These are phyloP conservation scores for Russula vinacea DNA, from an alignment of 768 basidiomycete species.

Conservation along the genomic window DNA sequence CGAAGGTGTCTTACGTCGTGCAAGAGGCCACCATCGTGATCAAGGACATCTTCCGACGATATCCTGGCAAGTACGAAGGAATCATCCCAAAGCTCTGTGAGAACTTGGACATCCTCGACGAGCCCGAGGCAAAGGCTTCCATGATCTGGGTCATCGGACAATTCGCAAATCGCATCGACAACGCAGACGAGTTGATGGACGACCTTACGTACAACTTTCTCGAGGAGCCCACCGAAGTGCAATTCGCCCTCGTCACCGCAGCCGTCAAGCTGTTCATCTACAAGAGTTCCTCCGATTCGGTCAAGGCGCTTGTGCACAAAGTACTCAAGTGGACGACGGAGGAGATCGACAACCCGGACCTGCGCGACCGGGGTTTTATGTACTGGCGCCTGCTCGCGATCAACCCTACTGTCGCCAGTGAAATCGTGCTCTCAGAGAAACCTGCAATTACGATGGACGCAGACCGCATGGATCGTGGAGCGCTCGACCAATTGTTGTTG, in stretches of 20 bases:
- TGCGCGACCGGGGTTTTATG: conserved; percentile 97
- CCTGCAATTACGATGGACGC: conserved; percentile 98
- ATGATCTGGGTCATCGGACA: conserved; percentile 99
- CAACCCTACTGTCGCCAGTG: conserved; percentile 82
- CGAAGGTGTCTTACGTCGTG: conserved; percentile 80
- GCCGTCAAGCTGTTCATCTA: conserved; percentile 95
- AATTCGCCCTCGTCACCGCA: conserved; percentile 91
- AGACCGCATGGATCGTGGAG: conserved; percentile 94
- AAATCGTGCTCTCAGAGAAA: conserved; percentile 89
- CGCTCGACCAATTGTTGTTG: conserved; percentile 88
- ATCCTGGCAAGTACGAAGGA: conserved; percentile 95
- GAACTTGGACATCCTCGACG: conserved; percentile 87
- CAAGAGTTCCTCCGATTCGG: conserved; percentile 75
- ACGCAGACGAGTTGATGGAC: conserved; percentile 92
- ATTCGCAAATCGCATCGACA: conserved; percentile 92
- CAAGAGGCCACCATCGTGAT: conserved; percentile 97
- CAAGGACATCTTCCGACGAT: conserved; percentile 96
- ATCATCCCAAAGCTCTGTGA: conserved; percentile 93
- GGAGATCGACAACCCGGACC: conserved; percentile 96
- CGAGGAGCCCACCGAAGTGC: conserved; percentile 57
- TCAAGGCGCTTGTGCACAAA: conserved; percentile 89
- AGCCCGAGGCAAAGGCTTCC: conserved; percentile 93
- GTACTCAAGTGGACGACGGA: conserved; percentile 97
- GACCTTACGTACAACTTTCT: conserved; percentile 41
- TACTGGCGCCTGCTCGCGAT: conserved; percentile 98